Evolutionary conservation across 805 yeast genomes (phyloP).

Genomic region (Brettanomyces nanus): DNA sequence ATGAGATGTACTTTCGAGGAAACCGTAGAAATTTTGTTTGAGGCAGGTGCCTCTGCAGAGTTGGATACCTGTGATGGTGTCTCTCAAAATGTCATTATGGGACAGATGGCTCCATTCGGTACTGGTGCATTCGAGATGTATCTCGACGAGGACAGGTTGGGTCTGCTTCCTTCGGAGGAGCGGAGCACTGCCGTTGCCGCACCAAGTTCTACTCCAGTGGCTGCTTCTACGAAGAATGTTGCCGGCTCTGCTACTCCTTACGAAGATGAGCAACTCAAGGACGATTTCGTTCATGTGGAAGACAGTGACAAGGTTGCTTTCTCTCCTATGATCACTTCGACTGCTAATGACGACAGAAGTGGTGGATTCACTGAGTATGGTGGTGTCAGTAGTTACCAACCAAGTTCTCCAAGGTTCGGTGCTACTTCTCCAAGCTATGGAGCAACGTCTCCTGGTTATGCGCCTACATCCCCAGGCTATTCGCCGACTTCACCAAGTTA

Average conservation of each 20-base stretch:
- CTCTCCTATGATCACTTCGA: constrained; percentile 88
- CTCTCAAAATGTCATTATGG: constrained; percentile 94
- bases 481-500: constrained; percentile 40
- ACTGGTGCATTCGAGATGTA: constrained; percentile 96
- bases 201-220: constrained; percentile 23
- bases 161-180: constrained; percentile 47
- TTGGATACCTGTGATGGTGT: constrained; percentile 98
- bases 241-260: constrained; percentile 93
- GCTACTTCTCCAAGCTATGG: constrained; percentile 46
- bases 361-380: constrained; percentile 91
- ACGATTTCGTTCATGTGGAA: constrained; percentile 41
- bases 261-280: constrained; percentile 59
- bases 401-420: constrained; percentile 39
- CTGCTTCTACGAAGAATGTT: constrained; percentile 12
- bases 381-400: constrained; percentile 30
- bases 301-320: constrained; percentile 63
- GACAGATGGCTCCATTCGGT: constrained; percentile 98
- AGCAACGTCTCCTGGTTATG: constrained; percentile 42
- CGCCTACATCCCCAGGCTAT: constrained; percentile 39
- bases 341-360: constrained; percentile 62
- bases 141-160: constrained; percentile 84
- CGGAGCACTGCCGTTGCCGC: constrained; percentile 30
- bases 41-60: constrained; percentile 98
- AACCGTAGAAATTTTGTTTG: constrained; percentile 93
- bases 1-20: constrained; percentile 99